These are phyloP conservation scores for Aegilops bicornis DNA, from an alignment of 176 grass and related monocot genomes.

Conservation along the genomic window DNA sequence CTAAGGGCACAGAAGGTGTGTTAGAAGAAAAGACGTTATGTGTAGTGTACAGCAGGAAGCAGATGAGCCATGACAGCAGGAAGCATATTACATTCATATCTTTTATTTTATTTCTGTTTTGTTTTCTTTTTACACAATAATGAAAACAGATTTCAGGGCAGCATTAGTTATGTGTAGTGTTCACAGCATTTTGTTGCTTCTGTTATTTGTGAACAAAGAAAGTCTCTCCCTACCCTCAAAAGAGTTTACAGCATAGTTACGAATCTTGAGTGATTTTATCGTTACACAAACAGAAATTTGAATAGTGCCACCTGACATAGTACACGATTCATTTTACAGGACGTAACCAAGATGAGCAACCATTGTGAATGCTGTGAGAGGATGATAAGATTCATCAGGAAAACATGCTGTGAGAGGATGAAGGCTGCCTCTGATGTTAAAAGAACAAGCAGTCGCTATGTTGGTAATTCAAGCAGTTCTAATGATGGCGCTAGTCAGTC, in stretches of 20 bases:
- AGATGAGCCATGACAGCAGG: too few relatives aligned
- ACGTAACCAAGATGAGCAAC: neutral
- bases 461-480: neutral
- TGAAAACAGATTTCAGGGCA: neutral
- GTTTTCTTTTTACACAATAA: neutral
- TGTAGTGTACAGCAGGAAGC: too few relatives aligned
- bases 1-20: too few relatives aligned
- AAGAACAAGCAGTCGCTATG: slow-evolving; percentile 3
- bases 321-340: neutral
- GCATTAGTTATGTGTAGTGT: neutral
- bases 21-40: too few relatives aligned
- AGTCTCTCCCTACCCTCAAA: neutral
- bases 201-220: neutral
- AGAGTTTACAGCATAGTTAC: too few relatives aligned
- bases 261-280: neutral
- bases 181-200: neutral
- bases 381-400: neutral
- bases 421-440: slow-evolving; percentile 29
- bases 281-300: too few relatives aligned
- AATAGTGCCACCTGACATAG: neutral
- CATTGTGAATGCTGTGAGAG: neutral
- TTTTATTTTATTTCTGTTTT: neutral
- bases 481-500: neutral
- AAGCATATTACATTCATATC: too few relatives aligned
- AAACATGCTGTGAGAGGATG: slow-evolving; percentile 31